Percentiles rank a stretch among this genome's conserved stretches.
These are phyloP conservation scores for Trametes cinnabarina DNA, from an alignment of 768 basidiomycete genomes.

Conservation along the genomic window DNA sequence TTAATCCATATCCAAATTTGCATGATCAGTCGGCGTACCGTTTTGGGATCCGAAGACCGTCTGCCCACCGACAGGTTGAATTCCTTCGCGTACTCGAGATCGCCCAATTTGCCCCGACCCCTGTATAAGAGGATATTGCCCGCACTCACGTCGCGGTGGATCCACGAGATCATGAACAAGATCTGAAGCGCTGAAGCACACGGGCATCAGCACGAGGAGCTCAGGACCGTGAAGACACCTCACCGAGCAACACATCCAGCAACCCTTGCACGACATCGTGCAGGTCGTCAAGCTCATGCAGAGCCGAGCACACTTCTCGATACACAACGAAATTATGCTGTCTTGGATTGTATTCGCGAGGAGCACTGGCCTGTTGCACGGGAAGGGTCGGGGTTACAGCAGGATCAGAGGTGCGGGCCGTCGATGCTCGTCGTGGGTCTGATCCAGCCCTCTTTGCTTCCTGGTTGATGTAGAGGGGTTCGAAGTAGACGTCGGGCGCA, in stretches of 20 bases:
- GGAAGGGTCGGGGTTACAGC: background rate
- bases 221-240: background rate
- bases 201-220: background rate
- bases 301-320: slow-evolving; percentile 1
- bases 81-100: slow-evolving; percentile 4
- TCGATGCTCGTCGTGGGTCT: background rate
- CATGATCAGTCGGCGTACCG: background rate
- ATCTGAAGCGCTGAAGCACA: background rate
- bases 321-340: slow-evolving; percentile 6
- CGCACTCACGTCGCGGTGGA: slow-evolving; percentile 3
- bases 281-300: slow-evolving; percentile 5
- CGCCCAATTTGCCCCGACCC: background rate
- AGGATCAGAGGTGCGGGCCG: background rate
- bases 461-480: background rate
- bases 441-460: background rate
- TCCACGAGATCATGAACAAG: background rate
- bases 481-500: background rate
- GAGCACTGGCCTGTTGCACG: background rate
- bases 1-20: background rate
- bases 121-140: background rate
- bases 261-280: background rate
- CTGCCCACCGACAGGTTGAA: background rate
- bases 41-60: background rate
- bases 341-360: background rate
- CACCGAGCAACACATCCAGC: background rate